Conservation (phyloP, 305 asterid genomes). For the Caryopteris hybrid region DNA sequence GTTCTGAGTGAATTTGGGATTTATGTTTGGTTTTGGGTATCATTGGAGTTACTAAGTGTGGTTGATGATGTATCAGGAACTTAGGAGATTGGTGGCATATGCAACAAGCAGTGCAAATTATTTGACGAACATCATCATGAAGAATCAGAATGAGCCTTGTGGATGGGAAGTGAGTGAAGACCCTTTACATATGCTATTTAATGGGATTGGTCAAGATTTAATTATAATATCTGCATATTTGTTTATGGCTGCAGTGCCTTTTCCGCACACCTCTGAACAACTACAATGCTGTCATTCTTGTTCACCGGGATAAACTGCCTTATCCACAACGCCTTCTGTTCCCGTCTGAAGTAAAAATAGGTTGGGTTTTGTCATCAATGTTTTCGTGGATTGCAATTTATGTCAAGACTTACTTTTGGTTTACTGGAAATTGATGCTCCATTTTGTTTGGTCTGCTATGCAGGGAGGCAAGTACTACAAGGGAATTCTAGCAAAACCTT, state of each 20-base stretch:
- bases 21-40: conserved; percentile 2
- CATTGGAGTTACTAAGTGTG: conserved; percentile 14
- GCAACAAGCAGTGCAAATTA: conserved; percentile 77
- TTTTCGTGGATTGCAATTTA: neutral
- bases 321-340: conserved; percentile 78
- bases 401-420: neutral
- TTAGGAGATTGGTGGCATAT: conserved; percentile 76
- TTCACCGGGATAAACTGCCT: conserved; percentile 84
- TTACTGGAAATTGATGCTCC: neutral
- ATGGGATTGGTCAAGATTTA: conserved; percentile 13
- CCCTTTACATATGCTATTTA: neutral
- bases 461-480: conserved; percentile 60
- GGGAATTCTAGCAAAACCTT: conserved; percentile 76
- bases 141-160: conserved; percentile 56
- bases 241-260: conserved; percentile 62
- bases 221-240: too few relatives aligned
- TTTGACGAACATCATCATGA: conserved; percentile 55
- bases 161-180: conserved; percentile 84
- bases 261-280: conserved; percentile 93
- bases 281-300: conserved; percentile 86
- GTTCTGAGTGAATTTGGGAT: neutral
- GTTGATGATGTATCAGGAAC: conserved; percentile 51
- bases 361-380: conserved; percentile 27
- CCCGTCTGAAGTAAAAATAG: conserved; percentile 80
- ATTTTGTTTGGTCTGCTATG: neutral